Evolutionary conservation across 768 basidiomycete species (phyloP), one percentile per base, ranked within the genome.

Genomic region (Phylloporus rhodoxanthus): DNA sequence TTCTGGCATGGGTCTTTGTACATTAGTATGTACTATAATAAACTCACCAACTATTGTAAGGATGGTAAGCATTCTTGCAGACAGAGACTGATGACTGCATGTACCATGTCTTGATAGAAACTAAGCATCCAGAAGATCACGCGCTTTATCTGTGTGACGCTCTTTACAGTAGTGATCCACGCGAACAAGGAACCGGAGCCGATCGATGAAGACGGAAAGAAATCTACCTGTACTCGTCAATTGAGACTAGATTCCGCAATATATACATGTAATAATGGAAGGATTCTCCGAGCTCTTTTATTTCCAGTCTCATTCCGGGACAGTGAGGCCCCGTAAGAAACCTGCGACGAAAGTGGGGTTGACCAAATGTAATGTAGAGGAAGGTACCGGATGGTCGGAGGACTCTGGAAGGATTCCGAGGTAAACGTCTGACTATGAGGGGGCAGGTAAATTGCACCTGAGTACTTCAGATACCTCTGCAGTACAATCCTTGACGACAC

Each of bases 251-350:
- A 85, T 60, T 75, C 63, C 10, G 75, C 55, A 87, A 54, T 55
- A 82, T 77, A 62, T 91, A 89, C 55, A 91, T 68, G 61, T 86
- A 90, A 65, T 91, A 91, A 70, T 91, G 89, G 61, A 91, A 90
- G 8, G 79, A 77, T 41, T 89, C 87, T 28, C 89, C 90, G 25
- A 92, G 70, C 54, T 84, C 75, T 50, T 75, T 76, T 47, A 89
- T 75, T 57, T 87, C 80, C 5, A 92, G 70, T 6, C 63, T 76
- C 19, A 87, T 83, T 2, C 70, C 75, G 14, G 75, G 71, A 43
- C 75, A 68, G 44, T 68, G 60, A 1, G 53, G 26, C 26, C 65
- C 65, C 4, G 70, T 75, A 15, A 93, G 69, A 64, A 81, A 90
- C 17, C 80, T 80, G 48, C 75, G 73, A 34, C 91, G 82, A 63